These are phyloP conservation scores for Gymnopilus dilepis DNA, from an alignment of 768 basidiomycete species.

Conservation along the genomic window DNA sequence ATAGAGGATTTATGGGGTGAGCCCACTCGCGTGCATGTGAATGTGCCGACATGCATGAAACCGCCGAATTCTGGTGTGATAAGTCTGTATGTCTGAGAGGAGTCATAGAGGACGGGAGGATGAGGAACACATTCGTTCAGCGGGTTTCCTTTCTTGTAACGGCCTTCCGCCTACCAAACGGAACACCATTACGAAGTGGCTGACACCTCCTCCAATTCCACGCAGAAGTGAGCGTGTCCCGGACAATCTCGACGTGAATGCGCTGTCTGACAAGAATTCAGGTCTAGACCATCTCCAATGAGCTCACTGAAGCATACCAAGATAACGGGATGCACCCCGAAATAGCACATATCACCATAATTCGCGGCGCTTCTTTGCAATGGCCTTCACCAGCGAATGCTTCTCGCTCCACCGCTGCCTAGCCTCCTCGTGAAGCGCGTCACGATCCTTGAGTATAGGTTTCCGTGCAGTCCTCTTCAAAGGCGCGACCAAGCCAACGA, in stretches of 20 bases:
- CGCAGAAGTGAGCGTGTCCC: slow-evolving; percentile 7
- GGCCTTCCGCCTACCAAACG: slow-evolving; percentile 43
- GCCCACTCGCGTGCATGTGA: slow-evolving; percentile 35
- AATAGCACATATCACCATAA: slow-evolving; percentile 60
- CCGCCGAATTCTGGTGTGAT: slow-evolving; percentile 26
- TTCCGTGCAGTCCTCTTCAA: slow-evolving; percentile 57
- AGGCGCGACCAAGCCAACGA: slow-evolving; percentile 69
- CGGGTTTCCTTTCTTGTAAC: slow-evolving; percentile 35
- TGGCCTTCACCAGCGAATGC: slow-evolving; percentile 63
- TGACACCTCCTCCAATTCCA: slow-evolving; percentile 1
- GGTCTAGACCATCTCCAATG: not conserved
- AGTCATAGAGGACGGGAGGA: slow-evolving; percentile 32
- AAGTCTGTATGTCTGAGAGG: slow-evolving; percentile 25
- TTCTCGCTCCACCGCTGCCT: slow-evolving; percentile 75
- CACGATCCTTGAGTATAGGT: slow-evolving; percentile 46
- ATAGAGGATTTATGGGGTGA: slow-evolving; percentile 21
- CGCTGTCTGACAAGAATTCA: slow-evolving; percentile 4
- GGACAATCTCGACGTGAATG: slow-evolving; percentile 2
- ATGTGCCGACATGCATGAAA: slow-evolving; percentile 29
- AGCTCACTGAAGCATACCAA: slow-evolving; percentile 1
- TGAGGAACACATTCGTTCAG: slow-evolving; percentile 27
- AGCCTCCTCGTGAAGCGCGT: slow-evolving; percentile 49
- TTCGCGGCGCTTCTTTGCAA: slow-evolving; percentile 68
- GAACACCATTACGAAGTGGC: slow-evolving; percentile 19
- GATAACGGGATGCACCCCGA: slow-evolving; percentile 10